A percentile compares a stretch with the other conserved stretches of the same genome.
Conservation (phyloP, 805 yeast genomes). For the Suhomyces sp. region DNA sequence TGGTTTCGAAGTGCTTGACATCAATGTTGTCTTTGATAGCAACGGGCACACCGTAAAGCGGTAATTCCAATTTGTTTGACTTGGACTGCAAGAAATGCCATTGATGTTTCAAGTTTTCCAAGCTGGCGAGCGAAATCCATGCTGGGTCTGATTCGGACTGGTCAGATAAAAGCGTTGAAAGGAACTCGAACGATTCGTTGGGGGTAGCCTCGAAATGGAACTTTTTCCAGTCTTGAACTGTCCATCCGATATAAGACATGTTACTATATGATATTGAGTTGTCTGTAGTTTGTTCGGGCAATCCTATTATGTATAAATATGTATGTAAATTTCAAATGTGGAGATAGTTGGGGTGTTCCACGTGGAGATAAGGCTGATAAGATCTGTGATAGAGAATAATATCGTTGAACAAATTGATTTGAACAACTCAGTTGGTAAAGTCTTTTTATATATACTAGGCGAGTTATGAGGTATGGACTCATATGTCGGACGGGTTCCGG, state of each 20-base stretch:
- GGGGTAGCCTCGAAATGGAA: constrained; percentile 65
- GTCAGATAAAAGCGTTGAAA: constrained; percentile 45
- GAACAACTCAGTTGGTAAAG: neutral
- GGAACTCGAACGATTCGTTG: constrained; percentile 51
- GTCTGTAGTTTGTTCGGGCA: neutral
- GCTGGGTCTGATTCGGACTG: constrained; percentile 70
- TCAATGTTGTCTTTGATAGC: constrained; percentile 96
- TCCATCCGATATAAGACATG: constrained; percentile 62
- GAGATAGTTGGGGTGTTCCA: neutral
- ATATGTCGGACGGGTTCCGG: neutral
- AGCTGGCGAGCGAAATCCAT: constrained; percentile 80
- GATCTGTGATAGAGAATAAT: neutral
- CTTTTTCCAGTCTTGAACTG: constrained; percentile 71
- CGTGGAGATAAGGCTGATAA: constrained; percentile 1
- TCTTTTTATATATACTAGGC: neutral
- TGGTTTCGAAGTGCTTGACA: constrained; percentile 74
- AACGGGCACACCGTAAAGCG: constrained; percentile 90
- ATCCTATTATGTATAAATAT: neutral
- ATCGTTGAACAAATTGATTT: neutral
- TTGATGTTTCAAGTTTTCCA: constrained; percentile 65
- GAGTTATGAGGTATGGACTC: neutral
- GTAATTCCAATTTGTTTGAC: constrained; percentile 50
- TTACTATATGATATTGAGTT: neutral
- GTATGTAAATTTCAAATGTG: neutral
- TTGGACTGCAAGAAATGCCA: constrained; percentile 72